Evolutionary conservation across 768 basidiomycete species (phyloP).

Genomic region (Amanita fuliginea): DNA sequence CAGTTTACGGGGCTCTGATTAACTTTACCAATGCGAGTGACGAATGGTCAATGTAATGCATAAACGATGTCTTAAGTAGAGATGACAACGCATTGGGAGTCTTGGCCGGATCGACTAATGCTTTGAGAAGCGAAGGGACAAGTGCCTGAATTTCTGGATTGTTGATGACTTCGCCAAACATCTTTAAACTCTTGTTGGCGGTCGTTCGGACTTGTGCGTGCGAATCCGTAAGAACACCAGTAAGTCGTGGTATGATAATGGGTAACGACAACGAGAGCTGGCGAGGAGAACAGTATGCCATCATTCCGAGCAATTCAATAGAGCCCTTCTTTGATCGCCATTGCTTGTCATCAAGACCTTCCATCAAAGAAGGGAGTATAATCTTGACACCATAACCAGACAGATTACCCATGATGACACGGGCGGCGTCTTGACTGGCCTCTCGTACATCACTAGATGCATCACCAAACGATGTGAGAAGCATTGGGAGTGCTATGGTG

Average conservation of each 20-base stretch:
- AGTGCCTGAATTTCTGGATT: slow-evolving; percentile 95
- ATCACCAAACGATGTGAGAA: slow-evolving; percentile 84
- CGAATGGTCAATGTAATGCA: slow-evolving; percentile 96
- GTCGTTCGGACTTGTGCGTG: slow-evolving; percentile 91
- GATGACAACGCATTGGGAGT: slow-evolving; percentile 78
- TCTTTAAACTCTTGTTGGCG: slow-evolving; percentile 92
- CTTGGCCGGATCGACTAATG: slow-evolving; percentile 89
- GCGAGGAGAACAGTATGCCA: slow-evolving; percentile 96
- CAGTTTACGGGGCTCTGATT: neutral
- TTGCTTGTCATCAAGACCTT: slow-evolving; percentile 93
- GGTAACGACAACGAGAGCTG: slow-evolving; percentile 93
- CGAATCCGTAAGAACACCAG: slow-evolving; percentile 91
- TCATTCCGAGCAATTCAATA: slow-evolving; percentile 93
- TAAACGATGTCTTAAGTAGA: slow-evolving; percentile 88
- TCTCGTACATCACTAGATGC: slow-evolving; percentile 80
- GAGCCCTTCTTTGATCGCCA: slow-evolving; percentile 98
- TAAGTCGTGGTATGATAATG: slow-evolving; percentile 93
- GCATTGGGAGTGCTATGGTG: slow-evolving; percentile 68
- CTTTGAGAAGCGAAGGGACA: slow-evolving; percentile 84
- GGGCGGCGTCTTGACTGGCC: slow-evolving; percentile 84
- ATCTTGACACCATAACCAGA: slow-evolving; percentile 95
- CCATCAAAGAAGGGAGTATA: slow-evolving; percentile 80
- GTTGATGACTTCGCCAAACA: slow-evolving; percentile 96
- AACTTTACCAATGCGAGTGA: slow-evolving; percentile 68
- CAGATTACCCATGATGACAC: slow-evolving; percentile 90